phyloP scores from a whole-genome alignment of 1,284 basidiomycete genomes.

The Leucoagaricus sp. region DNA sequence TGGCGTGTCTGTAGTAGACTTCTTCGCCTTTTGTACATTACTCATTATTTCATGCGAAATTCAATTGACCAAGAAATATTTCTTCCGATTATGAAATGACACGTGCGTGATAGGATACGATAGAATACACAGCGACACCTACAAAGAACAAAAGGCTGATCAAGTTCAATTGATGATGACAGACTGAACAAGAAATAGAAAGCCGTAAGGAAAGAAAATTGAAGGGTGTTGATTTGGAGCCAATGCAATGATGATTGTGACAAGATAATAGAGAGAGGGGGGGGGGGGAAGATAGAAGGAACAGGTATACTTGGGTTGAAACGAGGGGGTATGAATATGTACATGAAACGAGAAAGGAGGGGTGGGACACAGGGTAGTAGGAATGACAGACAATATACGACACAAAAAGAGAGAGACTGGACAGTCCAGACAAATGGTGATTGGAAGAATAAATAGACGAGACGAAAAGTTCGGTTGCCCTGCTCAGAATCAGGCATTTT shows the following conservation, averaged over 20 bases:
- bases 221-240: not conserved
- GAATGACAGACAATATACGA: not conserved
- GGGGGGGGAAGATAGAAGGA: slow-evolving; percentile 8
- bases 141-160: not conserved
- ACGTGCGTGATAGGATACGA: slow-evolving; percentile 13
- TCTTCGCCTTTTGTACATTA: too few species aligned
- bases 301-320: slow-evolving; percentile 19
- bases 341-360: not conserved
- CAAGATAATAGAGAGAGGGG: not conserved
- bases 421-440: slow-evolving; percentile 1
- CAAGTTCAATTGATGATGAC: not conserved
- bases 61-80: not conserved
- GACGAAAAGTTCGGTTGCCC: not conserved
- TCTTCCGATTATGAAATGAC: slow-evolving; percentile 3
- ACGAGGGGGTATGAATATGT: slow-evolving; percentile 15
- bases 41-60: not conserved
- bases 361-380: not conserved
- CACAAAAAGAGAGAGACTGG: not conserved
- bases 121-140: slow-evolving; percentile 1
- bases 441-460: slow-evolving; percentile 1
- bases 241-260: not conserved
- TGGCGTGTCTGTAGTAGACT: too few species aligned
- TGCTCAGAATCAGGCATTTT: slow-evolving; percentile 6
- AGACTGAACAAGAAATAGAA: not conserved
- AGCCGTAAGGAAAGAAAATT: not conserved